Percentiles rank a stretch among this genome's conserved stretches.
Evolutionary conservation across 345 rosid genomes (phyloP).

Genomic region (Sonneratia alba): DNA sequence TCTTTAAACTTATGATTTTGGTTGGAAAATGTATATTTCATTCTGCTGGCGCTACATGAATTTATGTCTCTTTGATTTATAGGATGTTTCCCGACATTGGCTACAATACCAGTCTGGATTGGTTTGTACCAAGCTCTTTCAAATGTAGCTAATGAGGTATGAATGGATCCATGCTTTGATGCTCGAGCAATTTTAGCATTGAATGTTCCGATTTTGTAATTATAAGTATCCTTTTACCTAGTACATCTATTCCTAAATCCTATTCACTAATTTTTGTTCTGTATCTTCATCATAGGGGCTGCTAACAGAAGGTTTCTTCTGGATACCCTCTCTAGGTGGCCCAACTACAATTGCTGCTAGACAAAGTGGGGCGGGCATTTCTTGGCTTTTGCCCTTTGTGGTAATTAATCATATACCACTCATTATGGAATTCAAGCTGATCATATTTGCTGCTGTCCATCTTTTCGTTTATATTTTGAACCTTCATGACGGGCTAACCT

Average conservation of each 20-base stretch:
- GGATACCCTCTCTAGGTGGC: conserved; percentile 96
- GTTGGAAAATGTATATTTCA: background rate
- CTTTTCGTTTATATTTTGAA: background rate
- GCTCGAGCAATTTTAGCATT: background rate
- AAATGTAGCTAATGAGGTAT: conserved; percentile 94
- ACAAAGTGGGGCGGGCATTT: conserved; percentile 89
- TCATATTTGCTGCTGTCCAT: background rate
- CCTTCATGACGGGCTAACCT: background rate
- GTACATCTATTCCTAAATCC: background rate
- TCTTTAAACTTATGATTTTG: background rate
- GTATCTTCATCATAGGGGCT: conserved; percentile 40
- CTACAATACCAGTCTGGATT: conserved; percentile 92
- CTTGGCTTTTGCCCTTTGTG: conserved; percentile 97
- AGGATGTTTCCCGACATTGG: conserved; percentile 96
- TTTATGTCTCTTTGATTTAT: conserved; percentile 10
- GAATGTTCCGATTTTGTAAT: background rate
- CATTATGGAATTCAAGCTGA: background rate
- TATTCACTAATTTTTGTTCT: conserved; percentile 13
- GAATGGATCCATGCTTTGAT: background rate
- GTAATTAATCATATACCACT: conserved; percentile 31
- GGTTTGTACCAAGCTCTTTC: conserved; percentile 99
- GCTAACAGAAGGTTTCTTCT: conserved; percentile 93
- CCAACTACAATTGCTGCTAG: conserved; percentile 97
- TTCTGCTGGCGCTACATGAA: background rate
- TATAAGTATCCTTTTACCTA: background rate